Base-by-base conservation (phyloP, 352 stramenopile species). In the Thalassiosira ordinaria region DNA sequence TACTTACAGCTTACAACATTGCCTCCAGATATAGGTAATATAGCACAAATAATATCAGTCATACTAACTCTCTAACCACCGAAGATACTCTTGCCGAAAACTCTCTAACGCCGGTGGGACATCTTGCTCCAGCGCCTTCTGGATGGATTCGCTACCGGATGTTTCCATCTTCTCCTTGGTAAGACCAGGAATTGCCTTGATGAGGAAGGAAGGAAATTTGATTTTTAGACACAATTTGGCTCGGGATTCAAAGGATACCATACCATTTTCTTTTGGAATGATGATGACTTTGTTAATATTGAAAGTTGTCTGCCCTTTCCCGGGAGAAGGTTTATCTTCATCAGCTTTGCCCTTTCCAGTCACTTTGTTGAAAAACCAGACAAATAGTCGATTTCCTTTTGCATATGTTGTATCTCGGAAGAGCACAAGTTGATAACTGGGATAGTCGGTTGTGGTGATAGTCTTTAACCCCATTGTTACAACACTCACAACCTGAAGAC, bases 361-460 rank as follows among this genome's bases (percentile, higher is more conserved):
- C 4, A 80, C 44, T 60, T 84, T 80, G 46, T 84, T 84, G 24
- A 84, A 84, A 27, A 80, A 75, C 67, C 67, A 81, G 0, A 79
- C 52, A 18, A 84, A 76, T 8, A 80, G 51, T 20, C 39, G 59
- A 52, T 63, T 70, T 27, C 77, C 77, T 27, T 61, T 51, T 29
- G 77, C 77, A 71, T 70, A 70, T 22, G 64, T 80, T n/a, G 37
- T 53, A 53, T 84, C 77, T 60, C 65, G 46, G 31, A 84, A 64
- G 18, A 84, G 70, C 2, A 75, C 57, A 61, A 84, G 75, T 51
- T 84, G 44, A 73, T 80, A 80, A 52, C 26, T 29, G 14, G 77
- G 77, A 31, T 74, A 55, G n/a, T 74, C 64, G 46, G 59, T 47
- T 26, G 22, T 46, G 2, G 52, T 26, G 22, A 79, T 71, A 22